Evolutionary conservation across 495 filamentous ascomycete species (phyloP).

Genomic region (Friedmanniomyces simplex): DNA sequence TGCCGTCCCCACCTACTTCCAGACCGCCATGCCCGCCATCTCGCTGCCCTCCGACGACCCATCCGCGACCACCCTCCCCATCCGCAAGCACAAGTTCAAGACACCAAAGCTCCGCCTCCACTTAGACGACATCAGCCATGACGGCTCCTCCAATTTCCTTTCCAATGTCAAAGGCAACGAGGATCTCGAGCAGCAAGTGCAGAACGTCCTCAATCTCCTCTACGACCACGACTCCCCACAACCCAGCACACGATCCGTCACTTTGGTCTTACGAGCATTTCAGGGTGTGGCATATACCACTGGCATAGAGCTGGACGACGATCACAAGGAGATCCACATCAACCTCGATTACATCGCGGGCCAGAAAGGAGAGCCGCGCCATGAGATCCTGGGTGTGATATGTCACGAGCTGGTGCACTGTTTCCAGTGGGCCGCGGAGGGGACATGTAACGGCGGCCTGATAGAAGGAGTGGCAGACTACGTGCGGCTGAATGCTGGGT

Average conservation of each 20-base stretch:
- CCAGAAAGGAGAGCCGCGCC: slow-evolving; percentile 24
- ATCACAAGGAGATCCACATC: slow-evolving; percentile 95
- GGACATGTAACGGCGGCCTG: slow-evolving; percentile 60
- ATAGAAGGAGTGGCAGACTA: slow-evolving; percentile 94
- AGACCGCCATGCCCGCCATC: slow-evolving; percentile 15
- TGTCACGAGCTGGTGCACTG: slow-evolving; percentile 94
- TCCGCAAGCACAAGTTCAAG: slow-evolving; percentile 17
- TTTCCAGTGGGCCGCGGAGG: slow-evolving; percentile 68
- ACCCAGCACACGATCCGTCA: slow-evolving; percentile 65
- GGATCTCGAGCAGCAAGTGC: slow-evolving; percentile 51
- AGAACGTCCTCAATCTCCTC: slow-evolving; percentile 52
- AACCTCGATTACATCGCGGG: slow-evolving; percentile 60
- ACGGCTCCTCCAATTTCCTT: slow-evolving; percentile 24
- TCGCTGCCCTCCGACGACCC: slow-evolving; percentile 9
- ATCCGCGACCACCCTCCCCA: slow-evolving; percentile 4
- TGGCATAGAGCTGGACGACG: slow-evolving; percentile 67
- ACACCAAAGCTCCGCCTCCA: slow-evolving; percentile 24
- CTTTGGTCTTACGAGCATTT: slow-evolving; percentile 71
- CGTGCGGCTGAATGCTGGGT: slow-evolving; percentile 64
- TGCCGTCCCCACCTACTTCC: slow-evolving; percentile 15
- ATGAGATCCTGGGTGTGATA: slow-evolving; percentile 75
- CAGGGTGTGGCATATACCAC: slow-evolving; percentile 81
- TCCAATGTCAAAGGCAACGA: slow-evolving; percentile 29
- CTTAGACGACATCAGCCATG: slow-evolving; percentile 24
- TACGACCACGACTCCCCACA: slow-evolving; percentile 41